A percentile compares a stretch with the other conserved stretches of the same genome.
phyloP scores from a whole-genome alignment of 2,329 filamentous ascomycete genomes.

The Pyrenochaeta sp. region DNA sequence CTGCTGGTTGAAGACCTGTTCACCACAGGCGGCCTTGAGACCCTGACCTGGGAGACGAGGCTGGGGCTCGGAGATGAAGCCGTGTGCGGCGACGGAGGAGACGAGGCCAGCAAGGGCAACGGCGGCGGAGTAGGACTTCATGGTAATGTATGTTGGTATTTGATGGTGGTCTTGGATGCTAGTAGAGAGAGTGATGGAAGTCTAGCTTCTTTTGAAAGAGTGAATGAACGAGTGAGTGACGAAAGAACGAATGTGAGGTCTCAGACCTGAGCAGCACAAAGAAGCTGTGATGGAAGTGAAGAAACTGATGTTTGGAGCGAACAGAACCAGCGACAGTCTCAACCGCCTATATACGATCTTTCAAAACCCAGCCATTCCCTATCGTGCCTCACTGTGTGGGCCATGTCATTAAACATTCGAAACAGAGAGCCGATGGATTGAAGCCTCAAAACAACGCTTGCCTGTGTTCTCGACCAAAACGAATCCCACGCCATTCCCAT shows the following conservation, averaged over 20 bases:
- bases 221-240: constrained; percentile 40
- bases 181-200: constrained; percentile 38
- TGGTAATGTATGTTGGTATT: constrained; percentile 39
- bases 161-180: constrained; percentile 16
- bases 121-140: constrained; percentile 55
- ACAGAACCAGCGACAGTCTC: constrained; percentile 7
- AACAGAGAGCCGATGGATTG: constrained; percentile 31
- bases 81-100: constrained; percentile 61
- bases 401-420: constrained; percentile 49
- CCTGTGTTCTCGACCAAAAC: constrained; percentile 26
- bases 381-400: constrained; percentile 36
- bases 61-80: constrained; percentile 59
- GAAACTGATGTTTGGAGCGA: constrained; percentile 29
- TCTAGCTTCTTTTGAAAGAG: constrained; percentile 43
- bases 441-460: constrained; percentile 32
- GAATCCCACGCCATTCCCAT: constrained; percentile 19
- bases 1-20: constrained; percentile 64
- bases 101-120: constrained; percentile 54
- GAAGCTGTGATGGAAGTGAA: constrained; percentile 36
- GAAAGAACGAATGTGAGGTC: constrained; percentile 51
- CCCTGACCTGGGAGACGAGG: constrained; percentile 61
- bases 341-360: constrained; percentile 31
- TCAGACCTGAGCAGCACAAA: constrained; percentile 45
- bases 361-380: constrained; percentile 15
- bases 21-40: constrained; percentile 62